Evolutionary conservation across 208 protist genomes (phyloP).

Genomic region (Wallacemonas sp.): DNA sequence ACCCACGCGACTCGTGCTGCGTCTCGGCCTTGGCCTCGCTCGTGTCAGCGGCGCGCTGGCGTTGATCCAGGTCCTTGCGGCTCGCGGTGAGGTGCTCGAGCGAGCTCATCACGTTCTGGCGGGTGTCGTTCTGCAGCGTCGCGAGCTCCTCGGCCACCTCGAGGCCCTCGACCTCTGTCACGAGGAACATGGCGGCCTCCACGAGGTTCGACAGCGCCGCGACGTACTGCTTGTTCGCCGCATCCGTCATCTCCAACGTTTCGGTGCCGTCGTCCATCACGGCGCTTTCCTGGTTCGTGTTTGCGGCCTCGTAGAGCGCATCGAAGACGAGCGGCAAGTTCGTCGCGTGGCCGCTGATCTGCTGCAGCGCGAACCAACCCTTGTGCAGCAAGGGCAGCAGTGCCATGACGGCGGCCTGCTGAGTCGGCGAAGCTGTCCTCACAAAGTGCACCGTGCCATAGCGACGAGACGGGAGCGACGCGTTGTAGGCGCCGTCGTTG

Average conservation of each 20-base stretch:
- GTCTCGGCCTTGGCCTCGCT: conserved; percentile 12
- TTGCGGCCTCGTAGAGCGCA: conserved; percentile 46
- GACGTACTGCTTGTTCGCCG: conserved; percentile 42
- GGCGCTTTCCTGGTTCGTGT: conserved; percentile 41
- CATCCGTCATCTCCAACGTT: conserved; percentile 31
- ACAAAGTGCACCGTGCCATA: conserved; percentile 32
- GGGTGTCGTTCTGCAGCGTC: conserved; percentile 42
- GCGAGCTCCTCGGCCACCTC: conserved; percentile 35
- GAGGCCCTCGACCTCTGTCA: conserved; percentile 61
- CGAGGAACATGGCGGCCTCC: conserved; percentile 46
- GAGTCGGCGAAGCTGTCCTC: conserved; percentile 27
- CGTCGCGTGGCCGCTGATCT: conserved; percentile 34
- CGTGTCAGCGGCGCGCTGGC: conserved; percentile 5
- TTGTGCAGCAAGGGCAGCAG: conserved; percentile 79
- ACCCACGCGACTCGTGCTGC: neutral
- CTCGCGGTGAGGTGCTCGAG: conserved; percentile 53
- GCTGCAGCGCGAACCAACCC: conserved; percentile 65
- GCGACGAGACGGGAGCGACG: conserved; percentile 31
- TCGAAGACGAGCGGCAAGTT: conserved; percentile 80
- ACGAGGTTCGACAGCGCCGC: conserved; percentile 38
- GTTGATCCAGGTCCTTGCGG: conserved; percentile 39
- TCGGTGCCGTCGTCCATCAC: conserved; percentile 23
- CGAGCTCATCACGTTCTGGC: conserved; percentile 41
- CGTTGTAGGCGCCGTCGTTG: conserved; percentile 32
- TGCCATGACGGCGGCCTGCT: conserved; percentile 58